Evolutionary conservation across 495 filamentous ascomycete species (phyloP).

Genomic region (Thozetella sp.): DNA sequence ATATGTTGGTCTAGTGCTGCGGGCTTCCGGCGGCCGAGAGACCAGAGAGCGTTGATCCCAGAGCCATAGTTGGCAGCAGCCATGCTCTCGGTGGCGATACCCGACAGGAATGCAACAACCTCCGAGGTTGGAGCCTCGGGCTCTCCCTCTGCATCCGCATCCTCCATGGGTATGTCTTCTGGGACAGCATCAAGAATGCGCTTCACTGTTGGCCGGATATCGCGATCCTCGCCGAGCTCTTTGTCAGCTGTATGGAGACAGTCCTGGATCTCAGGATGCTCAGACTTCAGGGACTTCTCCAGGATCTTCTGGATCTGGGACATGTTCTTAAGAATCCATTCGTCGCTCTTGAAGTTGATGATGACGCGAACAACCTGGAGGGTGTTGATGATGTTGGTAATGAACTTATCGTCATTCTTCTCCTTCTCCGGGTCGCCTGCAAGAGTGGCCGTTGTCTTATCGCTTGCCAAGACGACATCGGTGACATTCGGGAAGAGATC

Average conservation of each 20-base stretch:
- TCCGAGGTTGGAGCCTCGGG: conserved; percentile 69
- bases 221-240: conserved; percentile 61
- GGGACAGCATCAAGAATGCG: conserved; percentile 90
- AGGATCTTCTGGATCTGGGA: conserved; percentile 80
- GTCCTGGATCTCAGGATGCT: conserved; percentile 89
- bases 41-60: conserved; percentile 90
- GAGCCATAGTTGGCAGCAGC: conserved; percentile 78
- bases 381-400: conserved; percentile 87
- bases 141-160: conserved; percentile 85
- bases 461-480: conserved; percentile 75
- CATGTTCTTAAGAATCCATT: conserved; percentile 83
- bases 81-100: conserved; percentile 80
- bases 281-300: conserved; percentile 85
- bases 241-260: conserved; percentile 75
- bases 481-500: conserved; percentile 90
- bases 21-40: conserved; percentile 79
- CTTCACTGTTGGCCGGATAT: conserved; percentile 69
- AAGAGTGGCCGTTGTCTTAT: conserved; percentile 70
- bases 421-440: conserved; percentile 83
- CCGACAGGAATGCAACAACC: conserved; percentile 79
- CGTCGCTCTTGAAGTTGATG: conserved; percentile 79
- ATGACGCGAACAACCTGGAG: conserved; percentile 89
- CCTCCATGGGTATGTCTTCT: conserved; percentile 82
- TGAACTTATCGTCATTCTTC: conserved; percentile 79
- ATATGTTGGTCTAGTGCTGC: conserved; percentile 89